A percentile compares a stretch with the other conserved stretches of the same genome.
Conservation (phyloP, 805 yeast species). For the Wickerhamomyces ciferrii region DNA sequence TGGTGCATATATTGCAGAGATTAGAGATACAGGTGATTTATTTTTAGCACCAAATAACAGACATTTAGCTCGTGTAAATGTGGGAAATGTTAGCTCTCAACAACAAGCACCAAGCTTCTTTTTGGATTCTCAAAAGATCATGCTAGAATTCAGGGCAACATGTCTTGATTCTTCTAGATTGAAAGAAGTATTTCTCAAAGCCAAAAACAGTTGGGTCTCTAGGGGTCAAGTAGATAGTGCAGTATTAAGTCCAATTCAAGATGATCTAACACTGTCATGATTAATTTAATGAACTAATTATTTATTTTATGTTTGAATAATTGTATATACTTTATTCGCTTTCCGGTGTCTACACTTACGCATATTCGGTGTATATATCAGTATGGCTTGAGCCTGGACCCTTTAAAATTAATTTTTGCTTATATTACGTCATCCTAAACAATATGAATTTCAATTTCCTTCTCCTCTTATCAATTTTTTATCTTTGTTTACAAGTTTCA, state of each 20-base stretch:
- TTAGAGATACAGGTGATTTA: conserved; percentile 71
- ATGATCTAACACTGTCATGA: conserved; percentile 4
- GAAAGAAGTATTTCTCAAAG: conserved; percentile 51
- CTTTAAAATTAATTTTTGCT: not conserved
- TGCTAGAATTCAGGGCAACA: conserved; percentile 59
- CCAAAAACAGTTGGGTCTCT: conserved; percentile 41
- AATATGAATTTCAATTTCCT: too few species aligned
- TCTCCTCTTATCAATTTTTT: not conserved
- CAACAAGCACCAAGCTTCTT: conserved; percentile 28
- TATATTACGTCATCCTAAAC: not conserved
- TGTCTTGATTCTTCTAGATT: conserved; percentile 51
- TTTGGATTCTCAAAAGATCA: conserved; percentile 67
- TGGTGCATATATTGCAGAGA: conserved; percentile 87
- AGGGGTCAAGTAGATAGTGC: conserved; percentile 25
- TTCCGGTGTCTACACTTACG: too few species aligned
- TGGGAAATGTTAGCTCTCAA: conserved; percentile 28
- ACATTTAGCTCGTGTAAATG: conserved; percentile 69
- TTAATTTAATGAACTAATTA: too few species aligned
- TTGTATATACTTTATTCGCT: too few species aligned
- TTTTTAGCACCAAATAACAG: conserved; percentile 85
- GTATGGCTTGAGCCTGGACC: too few species aligned
- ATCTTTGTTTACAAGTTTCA: not conserved
- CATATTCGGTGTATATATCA: too few species aligned
- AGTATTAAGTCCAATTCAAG: conserved; percentile 7
- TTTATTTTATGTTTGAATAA: too few species aligned